phyloP scores from a whole-genome alignment of 179 eudicot species.

The Beta corolliflora region DNA sequence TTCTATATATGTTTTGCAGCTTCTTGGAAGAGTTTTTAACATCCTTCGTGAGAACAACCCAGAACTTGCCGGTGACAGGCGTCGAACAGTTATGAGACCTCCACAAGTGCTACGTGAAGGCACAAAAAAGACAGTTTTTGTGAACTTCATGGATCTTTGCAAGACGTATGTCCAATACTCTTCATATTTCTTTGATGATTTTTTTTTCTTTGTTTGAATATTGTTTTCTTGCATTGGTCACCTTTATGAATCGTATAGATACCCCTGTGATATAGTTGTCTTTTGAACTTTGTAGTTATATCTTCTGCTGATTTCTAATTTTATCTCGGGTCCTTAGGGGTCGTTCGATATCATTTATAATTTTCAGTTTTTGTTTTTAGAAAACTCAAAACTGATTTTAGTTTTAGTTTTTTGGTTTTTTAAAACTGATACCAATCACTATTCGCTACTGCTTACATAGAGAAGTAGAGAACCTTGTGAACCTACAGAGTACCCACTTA shows the following conservation, averaged over 20 bases:
- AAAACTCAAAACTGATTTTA: too few species aligned
- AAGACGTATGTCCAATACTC: conserved; percentile 46
- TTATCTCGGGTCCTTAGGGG: background rate
- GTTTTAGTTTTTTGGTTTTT: too few species aligned
- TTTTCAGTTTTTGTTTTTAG: too few species aligned
- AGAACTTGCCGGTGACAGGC: conserved; percentile 84
- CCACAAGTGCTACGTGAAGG: conserved; percentile 98
- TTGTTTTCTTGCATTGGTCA: background rate
- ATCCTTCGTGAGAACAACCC: conserved; percentile 87
- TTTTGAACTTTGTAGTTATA: background rate
- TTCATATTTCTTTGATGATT: background rate
- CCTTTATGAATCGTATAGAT: background rate
- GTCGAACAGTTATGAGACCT: conserved; percentile 83
- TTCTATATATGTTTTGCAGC: conserved; percentile 40
- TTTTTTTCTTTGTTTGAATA: background rate
- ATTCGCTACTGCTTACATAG: too few species aligned
- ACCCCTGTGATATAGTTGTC: background rate
- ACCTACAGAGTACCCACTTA: too few species aligned
- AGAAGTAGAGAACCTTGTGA: too few species aligned
- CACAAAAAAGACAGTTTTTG: conserved; percentile 90
- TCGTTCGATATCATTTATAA: too few species aligned
- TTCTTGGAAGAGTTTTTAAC: conserved; percentile 72
- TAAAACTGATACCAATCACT: too few species aligned
- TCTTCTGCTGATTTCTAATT: background rate
- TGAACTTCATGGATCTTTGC: conserved; percentile 92